These are phyloP conservation scores for Mortierella sp. DNA, from an alignment of 371 early-diverging fungal species.

Conservation along the genomic window DNA sequence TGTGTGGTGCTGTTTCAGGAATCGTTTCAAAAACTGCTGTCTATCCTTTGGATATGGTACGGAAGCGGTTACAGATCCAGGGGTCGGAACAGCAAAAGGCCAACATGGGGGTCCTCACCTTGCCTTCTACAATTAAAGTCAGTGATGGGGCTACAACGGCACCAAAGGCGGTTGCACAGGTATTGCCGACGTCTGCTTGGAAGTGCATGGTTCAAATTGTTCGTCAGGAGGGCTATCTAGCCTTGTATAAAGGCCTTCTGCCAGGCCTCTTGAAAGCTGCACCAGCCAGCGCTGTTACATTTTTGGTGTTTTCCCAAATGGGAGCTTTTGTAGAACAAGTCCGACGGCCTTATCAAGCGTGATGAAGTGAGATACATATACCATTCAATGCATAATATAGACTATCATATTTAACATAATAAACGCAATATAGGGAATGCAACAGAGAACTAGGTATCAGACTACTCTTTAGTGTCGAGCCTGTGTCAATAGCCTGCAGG, in stretches of 20 bases:
- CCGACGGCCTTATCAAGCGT: neutral
- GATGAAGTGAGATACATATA: neutral
- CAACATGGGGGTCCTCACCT: neutral
- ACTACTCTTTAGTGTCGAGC: too few relatives aligned
- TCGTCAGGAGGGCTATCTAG: constrained; percentile 79
- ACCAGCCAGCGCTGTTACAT: constrained; percentile 88
- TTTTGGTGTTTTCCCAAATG: constrained; percentile 73
- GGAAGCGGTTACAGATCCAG: constrained; percentile 76
- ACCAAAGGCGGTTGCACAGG: constrained; percentile 1
- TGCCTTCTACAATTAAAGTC: constrained; percentile 26
- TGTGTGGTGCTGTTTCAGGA: constrained; percentile 88
- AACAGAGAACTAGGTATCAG: too few relatives aligned
- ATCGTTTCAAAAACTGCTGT: constrained; percentile 85
- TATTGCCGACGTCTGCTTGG: constrained; percentile 61
- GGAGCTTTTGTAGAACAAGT: constrained; percentile 29
- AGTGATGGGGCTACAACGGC: constrained; percentile 59
- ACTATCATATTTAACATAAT: neutral
- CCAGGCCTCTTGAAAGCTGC: constrained; percentile 91
- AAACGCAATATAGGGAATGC: too few relatives aligned
- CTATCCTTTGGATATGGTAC: constrained; percentile 92
- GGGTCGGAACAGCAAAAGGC: constrained; percentile 35
- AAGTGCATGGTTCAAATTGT: constrained; percentile 72
- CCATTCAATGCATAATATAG: neutral
- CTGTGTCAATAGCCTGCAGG: too few relatives aligned
- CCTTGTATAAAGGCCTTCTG: constrained; percentile 88